A percentile compares a stretch with the other conserved stretches of the same genome.
Evolutionary conservation across 2,329 filamentous ascomycete species (phyloP).

Genomic region (Nothopassalora personata): DNA sequence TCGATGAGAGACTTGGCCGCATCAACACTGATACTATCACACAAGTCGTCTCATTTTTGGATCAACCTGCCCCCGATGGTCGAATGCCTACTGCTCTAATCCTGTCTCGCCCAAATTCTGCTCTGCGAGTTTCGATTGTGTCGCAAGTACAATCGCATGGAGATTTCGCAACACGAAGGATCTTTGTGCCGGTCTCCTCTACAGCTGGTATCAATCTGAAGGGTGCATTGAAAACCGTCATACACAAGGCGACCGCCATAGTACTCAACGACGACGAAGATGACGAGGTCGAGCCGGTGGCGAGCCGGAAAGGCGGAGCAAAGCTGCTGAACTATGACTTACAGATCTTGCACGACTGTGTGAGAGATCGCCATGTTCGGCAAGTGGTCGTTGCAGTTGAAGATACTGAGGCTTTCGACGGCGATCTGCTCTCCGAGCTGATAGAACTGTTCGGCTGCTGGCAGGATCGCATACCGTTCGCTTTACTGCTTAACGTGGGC

Average conservation of each 20-base stretch:
- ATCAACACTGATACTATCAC: constrained; percentile 38
- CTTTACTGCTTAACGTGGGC: constrained; percentile 71
- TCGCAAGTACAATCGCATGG: constrained; percentile 52
- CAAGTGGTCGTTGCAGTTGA: constrained; percentile 69
- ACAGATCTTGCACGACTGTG: constrained; percentile 60
- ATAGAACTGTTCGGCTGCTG: constrained; percentile 65
- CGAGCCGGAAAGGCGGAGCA: constrained; percentile 17
- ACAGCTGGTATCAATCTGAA: constrained; percentile 70
- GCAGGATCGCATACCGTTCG: constrained; percentile 70
- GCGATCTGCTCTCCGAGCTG: constrained; percentile 63
- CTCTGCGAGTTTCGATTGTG: constrained; percentile 69
- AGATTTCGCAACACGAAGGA: constrained; percentile 42
- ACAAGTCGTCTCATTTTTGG: constrained; percentile 37
- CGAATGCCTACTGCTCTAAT: constrained; percentile 45
- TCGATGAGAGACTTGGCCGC: constrained; percentile 48
- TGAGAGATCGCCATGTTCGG: constrained; percentile 48
- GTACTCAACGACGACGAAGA: constrained; percentile 46
- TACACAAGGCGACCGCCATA: constrained; percentile 57
- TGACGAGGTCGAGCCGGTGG: constrained; percentile 39
- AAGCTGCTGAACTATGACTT: constrained; percentile 74
- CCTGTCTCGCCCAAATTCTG: constrained; percentile 71
- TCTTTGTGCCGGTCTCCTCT: constrained; percentile 63
- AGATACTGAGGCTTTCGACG: constrained; percentile 78
- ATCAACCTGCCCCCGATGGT: constrained; percentile 21
- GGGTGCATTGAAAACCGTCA: constrained; percentile 65